A percentile compares a stretch with the other conserved stretches of the same genome.
Evolutionary conservation across 805 yeast genomes (phyloP).

Genomic region (Saccharomycopsis sp.): DNA sequence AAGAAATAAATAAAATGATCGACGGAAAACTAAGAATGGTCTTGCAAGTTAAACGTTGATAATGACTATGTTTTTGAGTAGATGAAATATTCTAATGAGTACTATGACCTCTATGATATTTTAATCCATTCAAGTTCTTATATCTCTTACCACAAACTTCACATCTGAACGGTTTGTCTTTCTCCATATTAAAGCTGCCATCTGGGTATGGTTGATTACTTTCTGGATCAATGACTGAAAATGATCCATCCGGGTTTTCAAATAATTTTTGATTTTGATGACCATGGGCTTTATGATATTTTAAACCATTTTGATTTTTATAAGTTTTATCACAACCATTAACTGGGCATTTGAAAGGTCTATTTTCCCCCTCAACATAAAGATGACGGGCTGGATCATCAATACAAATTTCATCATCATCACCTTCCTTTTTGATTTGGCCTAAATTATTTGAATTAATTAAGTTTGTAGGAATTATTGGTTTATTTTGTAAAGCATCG

Average conservation of each 20-base stretch:
- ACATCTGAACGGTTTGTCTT: conserved; percentile 96
- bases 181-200: conserved; percentile 80
- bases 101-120: conserved; percentile 97
- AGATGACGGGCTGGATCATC: conserved; percentile 95
- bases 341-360: conserved; percentile 96
- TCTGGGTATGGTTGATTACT: conserved; percentile 83
- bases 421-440: conserved; percentile 26
- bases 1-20: background rate
- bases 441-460: background rate
- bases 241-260: conserved; percentile 88
- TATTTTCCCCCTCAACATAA: conserved; percentile 88
- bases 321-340: conserved; percentile 97
- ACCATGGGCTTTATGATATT: conserved; percentile 92
- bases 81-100: conserved; percentile 48
- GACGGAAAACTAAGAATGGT: background rate
- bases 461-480: too few species aligned
- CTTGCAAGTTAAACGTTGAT: background rate
- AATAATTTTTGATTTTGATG: conserved; percentile 92
- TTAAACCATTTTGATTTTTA: conserved; percentile 94
- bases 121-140: conserved; percentile 90
- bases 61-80: too few species aligned
- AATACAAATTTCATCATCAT: conserved; percentile 62
- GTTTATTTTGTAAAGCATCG: background rate
- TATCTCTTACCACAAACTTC: conserved; percentile 97
- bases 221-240: conserved; percentile 86